Base-by-base conservation (phyloP, 2,329 filamentous ascomycete species). In the Cercospora sp. region DNA sequence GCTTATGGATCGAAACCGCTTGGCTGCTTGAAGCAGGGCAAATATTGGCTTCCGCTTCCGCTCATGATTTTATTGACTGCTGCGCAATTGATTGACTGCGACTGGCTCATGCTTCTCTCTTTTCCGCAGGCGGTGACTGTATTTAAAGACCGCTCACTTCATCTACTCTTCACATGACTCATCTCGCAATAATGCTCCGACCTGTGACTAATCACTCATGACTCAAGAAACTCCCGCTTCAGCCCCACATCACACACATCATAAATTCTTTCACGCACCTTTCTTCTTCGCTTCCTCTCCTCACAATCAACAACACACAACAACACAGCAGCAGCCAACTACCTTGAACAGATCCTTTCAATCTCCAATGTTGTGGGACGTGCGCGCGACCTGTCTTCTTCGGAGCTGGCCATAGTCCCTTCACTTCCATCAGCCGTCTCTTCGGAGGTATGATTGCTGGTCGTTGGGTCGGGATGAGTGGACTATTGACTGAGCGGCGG, bases 401-500 rank as follows among this genome's bases (percentile, higher is more conserved):
- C 48, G 48, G 48, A 53, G 48, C 48, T 53, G 48, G 48, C 48
- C 48, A 53, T 53, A 53, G 48, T 53, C 13, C 48, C 48, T 53
- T 53, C 48, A 53, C 48, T 53, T 53, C 48, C 48, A 53, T 6
- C 48, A 53, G 48, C 48, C 48, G 48, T 53, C 48, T 26, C 48
- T 53, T 53, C 48, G 48, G 48, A 26, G 48, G 48, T 53, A 53
- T 53, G 48, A 53, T 53, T 53, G 48, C 48, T 53, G 48, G 48
- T 53, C 48, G 48, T 53, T 23, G 48, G 48, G 48, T 23, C 23
- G 48, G 48, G 48, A 53, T 53, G 48, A 53, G 48, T 53, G 48
- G 48, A 53, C 48, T 53, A 53, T 53, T 53, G 48, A 53, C 48
- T 53, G 48, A 53, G 48, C 48, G 48, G 48, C 48, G 48, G 48